These are phyloP conservation scores for Plasmodium billcollinsi DNA, from an alignment of 169 alveolate species.

Conservation along the genomic window DNA sequence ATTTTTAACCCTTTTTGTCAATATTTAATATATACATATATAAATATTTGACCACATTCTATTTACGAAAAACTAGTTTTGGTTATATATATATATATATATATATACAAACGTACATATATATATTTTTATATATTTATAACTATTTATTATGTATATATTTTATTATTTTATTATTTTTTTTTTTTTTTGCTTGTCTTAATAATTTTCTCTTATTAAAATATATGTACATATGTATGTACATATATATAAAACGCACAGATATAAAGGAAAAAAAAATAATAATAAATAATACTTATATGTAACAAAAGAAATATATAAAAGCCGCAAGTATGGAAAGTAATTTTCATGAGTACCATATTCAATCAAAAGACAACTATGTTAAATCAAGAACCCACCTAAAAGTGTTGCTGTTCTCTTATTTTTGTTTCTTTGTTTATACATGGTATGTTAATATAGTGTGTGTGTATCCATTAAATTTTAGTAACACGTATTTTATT, in stretches of 20 bases:
- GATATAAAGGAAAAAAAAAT: neutral
- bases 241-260: too few species aligned
- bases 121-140: too few species aligned
- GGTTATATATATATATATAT: too few species aligned
- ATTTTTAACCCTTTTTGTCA: too few species aligned
- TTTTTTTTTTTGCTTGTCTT: neutral
- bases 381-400: neutral
- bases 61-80: too few species aligned
- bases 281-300: neutral
- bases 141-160: too few species aligned
- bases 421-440: conserved; percentile 22
- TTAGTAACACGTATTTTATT: conserved; percentile 5
- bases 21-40: too few species aligned
- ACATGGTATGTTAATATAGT: conserved; percentile 24
- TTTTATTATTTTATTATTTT: neutral
- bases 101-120: too few species aligned
- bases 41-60: too few species aligned
- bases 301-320: neutral
- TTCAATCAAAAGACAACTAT: conserved; percentile 7
- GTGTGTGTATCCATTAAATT: conserved; percentile 25
- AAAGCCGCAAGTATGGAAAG: neutral
- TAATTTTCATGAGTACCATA: neutral
- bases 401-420: conserved; percentile 1
- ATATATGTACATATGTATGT: too few species aligned
- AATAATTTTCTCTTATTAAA: neutral